Conservation (phyloP, 768 basidiomycete species). For the Tephrocybe sp. region DNA sequence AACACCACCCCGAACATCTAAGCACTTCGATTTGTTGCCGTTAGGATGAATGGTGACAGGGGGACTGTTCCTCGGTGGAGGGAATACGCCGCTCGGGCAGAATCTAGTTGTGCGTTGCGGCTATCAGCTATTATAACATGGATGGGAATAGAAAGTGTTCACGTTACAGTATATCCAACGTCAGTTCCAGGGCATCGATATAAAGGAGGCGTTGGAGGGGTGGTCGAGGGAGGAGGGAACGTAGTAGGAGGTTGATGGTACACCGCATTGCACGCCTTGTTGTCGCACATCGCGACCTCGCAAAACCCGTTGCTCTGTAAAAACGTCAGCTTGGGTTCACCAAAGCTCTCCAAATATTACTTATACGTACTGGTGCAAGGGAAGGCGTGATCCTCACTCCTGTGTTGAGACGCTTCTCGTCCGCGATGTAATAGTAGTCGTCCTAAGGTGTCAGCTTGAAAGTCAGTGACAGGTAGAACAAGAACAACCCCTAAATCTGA, state of each 20-base stretch:
- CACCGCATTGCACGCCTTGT: conserved; percentile 17
- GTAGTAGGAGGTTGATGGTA: conserved; percentile 20
- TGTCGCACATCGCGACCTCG: conserved; percentile 19
- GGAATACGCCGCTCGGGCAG: conserved; percentile 21
- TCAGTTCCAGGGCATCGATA: conserved; percentile 19
- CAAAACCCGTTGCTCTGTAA: conserved; percentile 22
- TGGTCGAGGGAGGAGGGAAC: conserved; percentile 20
- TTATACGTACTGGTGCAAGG: conserved; percentile 21
- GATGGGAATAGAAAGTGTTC: not conserved
- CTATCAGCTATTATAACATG: no score
- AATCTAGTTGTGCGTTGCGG: conserved; percentile 13
- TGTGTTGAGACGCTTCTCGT: conserved; percentile 29
- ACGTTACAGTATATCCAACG: conserved; percentile 25
- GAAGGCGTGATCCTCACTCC: conserved; percentile 30
- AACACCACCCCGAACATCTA: conserved; percentile 26
- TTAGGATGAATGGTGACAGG: conserved; percentile 26
- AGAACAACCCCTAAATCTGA: no score
- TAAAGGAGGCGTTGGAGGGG: conserved; percentile 19
- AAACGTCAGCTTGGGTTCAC: no score
- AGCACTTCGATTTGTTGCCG: conserved; percentile 23
- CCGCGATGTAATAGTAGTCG: conserved; percentile 31
- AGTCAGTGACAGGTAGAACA: not conserved
- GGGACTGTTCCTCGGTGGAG: conserved; percentile 9
- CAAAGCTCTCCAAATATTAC: no score
- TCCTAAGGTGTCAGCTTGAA: conserved; percentile 9